phyloP scores from a whole-genome alignment of 2,329 filamentous ascomycete genomes.

The Apiospora marii region DNA sequence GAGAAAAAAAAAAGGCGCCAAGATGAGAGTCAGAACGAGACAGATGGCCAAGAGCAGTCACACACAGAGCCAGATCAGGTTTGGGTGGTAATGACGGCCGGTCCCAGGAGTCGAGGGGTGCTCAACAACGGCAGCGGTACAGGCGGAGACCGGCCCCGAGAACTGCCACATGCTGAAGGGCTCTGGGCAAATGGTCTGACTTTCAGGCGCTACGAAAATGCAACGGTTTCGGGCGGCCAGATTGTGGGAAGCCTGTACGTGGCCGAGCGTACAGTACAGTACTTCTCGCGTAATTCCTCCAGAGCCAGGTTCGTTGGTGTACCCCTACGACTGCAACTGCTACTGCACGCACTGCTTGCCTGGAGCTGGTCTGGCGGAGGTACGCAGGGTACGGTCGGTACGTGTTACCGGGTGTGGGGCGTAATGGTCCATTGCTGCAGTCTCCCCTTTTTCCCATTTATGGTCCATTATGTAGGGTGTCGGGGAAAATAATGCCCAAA shows the following conservation, averaged over 20 bases:
- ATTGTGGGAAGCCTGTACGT: slow-evolving; percentile 12
- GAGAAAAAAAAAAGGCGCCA: slow-evolving; percentile 7
- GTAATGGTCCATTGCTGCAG: not conserved
- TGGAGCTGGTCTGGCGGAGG: not conserved
- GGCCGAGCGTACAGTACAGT: slow-evolving; percentile 17
- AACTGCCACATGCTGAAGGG: slow-evolving; percentile 19
- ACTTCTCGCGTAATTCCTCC: not conserved
- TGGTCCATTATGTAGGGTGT: not conserved
- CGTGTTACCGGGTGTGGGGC: slow-evolving; percentile 19
- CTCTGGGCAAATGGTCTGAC: slow-evolving; percentile 24
- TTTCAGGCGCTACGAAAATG: slow-evolving; percentile 24
- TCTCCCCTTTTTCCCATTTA: not conserved
- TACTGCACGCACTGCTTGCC: not conserved
- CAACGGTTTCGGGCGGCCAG: slow-evolving; percentile 24
- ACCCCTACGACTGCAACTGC: not conserved
- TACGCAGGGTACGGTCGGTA: not conserved
- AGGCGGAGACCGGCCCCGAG: slow-evolving; percentile 24
- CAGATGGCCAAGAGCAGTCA: slow-evolving; percentile 14
- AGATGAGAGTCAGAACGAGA: not conserved
- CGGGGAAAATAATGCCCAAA: slow-evolving; percentile 18
- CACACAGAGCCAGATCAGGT: slow-evolving; percentile 6
- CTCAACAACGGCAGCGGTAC: slow-evolving; percentile 22
- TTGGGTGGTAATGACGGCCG: slow-evolving; percentile 14
- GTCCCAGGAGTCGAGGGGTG: not conserved
- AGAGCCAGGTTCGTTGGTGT: not conserved